A percentile compares a stretch with the other conserved stretches of the same genome.
Conservation (phyloP, 768 basidiomycete species). For the Mycena alexandri region DNA sequence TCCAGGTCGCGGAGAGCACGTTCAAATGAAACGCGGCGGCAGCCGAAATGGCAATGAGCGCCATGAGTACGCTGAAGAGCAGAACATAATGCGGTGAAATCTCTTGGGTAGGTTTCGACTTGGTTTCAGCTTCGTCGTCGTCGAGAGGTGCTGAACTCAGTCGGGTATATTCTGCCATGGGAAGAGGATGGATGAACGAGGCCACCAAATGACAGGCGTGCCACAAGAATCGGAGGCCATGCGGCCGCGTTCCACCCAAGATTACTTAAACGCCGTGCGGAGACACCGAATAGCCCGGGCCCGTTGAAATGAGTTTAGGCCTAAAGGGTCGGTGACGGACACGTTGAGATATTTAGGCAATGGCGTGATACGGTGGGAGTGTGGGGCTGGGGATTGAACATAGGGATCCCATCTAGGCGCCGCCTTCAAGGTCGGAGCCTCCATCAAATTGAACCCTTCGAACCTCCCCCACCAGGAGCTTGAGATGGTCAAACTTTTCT, state of each 20-base stretch:
- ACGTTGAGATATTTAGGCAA: too few relatives aligned
- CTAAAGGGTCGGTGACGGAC: too few relatives aligned
- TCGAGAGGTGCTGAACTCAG: constrained; percentile 11
- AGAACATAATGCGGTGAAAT: constrained; percentile 3
- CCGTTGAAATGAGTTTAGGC: too few relatives aligned
- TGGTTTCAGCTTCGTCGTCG: constrained; percentile 16
- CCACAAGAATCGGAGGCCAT: background rate
- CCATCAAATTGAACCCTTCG: background rate
- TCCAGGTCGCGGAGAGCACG: constrained; percentile 9
- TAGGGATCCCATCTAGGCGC: background rate
- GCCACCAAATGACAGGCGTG: background rate
- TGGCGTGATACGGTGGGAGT: too few relatives aligned
- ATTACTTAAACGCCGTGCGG: too few relatives aligned
- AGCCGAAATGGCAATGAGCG: constrained; percentile 26
- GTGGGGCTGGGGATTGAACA: too few relatives aligned
- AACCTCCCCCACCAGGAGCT: background rate
- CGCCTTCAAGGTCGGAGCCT: background rate
- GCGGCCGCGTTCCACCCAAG: too few relatives aligned
- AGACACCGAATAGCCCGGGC: too few relatives aligned
- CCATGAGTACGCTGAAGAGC: constrained; percentile 17
- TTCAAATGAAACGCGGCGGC: constrained; percentile 32
- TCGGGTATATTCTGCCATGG: constrained; percentile 35
- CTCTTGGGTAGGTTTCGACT: background rate
- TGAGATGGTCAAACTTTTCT: constrained; percentile 18
- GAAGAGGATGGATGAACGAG: background rate